A percentile compares a stretch with the other conserved stretches of the same genome.
Conservation (phyloP, 306 rosid species). For the Trifolium pratense region DNA sequence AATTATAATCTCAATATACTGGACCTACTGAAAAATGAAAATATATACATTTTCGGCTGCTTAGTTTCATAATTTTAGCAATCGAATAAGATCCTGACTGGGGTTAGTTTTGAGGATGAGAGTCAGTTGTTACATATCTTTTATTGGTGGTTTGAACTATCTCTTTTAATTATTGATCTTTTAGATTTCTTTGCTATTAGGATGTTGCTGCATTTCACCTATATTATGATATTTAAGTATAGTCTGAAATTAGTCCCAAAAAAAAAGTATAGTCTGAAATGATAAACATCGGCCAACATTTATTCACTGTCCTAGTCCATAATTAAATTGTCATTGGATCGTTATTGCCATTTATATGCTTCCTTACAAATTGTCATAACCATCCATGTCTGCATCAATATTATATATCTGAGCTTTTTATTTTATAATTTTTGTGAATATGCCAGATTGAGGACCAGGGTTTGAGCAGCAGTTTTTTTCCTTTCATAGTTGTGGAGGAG, state of each 20-base stretch:
- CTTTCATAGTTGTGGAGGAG: conserved; percentile 83
- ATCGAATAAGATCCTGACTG: conserved; percentile 9
- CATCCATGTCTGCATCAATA: neutral
- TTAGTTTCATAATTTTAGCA: conserved; percentile 12
- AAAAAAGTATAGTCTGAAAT: conserved; percentile 16
- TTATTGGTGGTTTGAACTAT: conserved; percentile 18
- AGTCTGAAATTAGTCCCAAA: neutral
- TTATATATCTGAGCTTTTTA: conserved; percentile 28
- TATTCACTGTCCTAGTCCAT: conserved; percentile 12
- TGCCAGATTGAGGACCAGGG: conserved; percentile 88
- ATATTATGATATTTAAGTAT: conserved; percentile 11
- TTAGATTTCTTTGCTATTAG: too few relatives aligned
- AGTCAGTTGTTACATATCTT: conserved; percentile 8
- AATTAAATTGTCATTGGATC: neutral
- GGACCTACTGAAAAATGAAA: neutral
- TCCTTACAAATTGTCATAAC: conserved; percentile 25
- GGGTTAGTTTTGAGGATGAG: conserved; percentile 22
- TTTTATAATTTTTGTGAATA: conserved; percentile 36
- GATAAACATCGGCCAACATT: conserved; percentile 2
- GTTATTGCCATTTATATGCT: neutral
- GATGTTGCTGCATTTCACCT: neutral
- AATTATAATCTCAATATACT: conserved; percentile 21
- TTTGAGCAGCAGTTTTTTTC: conserved; percentile 80
- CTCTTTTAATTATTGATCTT: conserved; percentile 27
- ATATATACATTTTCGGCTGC: neutral